Evolutionary conservation across 805 yeast genomes (phyloP), one percentile per base, ranked within the genome.

Genomic region (Grigorovia humatica): DNA sequence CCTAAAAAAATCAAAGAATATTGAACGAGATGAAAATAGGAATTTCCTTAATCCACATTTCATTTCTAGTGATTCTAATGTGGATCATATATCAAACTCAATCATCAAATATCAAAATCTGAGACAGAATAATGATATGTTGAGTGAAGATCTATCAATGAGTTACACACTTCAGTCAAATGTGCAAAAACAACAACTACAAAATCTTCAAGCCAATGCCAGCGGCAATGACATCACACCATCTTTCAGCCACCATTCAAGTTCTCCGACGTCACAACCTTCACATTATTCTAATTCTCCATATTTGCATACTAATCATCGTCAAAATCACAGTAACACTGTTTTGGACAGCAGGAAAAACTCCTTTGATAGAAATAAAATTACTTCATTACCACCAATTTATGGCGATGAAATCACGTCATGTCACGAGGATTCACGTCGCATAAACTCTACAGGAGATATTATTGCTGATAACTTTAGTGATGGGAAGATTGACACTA

Each of bases 71-170:
- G 41, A 52, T 4, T 48, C 47, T n/a, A 54, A 54, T 32, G 69
- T 53, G 23, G 52, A 51, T 41, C 57, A 69, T 46, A 63, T 70
- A 15, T 60, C 74, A 9, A 81, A 77, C 51, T 77, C 82, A 0
- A 62, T 82, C 48, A 69, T 70, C 19, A 71, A 70, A 55, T 82
- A 75, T 58, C 84, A 80, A 59, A 66, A 68, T 51, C 68, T 82
- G 66, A 76, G 71, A 60, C 70, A 69, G 15, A 78, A 74, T 43
- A 82, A 80, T 57, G 82, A 79, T 52, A 71, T 77, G 42, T 64
- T 80, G 43, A 72, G 81, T 45, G 85, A 80, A 29, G 78, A 79
- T 57, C 70, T 81, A 11, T 73, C 74, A 32, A 78, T 80, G 44
- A 78, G 83, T 54, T 56, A 78, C 50, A 66, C 70, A 4, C 43